Evolutionary conservation across 208 protist genomes (phyloP).

Genomic region (Blastocrithidia nonstop): DNA sequence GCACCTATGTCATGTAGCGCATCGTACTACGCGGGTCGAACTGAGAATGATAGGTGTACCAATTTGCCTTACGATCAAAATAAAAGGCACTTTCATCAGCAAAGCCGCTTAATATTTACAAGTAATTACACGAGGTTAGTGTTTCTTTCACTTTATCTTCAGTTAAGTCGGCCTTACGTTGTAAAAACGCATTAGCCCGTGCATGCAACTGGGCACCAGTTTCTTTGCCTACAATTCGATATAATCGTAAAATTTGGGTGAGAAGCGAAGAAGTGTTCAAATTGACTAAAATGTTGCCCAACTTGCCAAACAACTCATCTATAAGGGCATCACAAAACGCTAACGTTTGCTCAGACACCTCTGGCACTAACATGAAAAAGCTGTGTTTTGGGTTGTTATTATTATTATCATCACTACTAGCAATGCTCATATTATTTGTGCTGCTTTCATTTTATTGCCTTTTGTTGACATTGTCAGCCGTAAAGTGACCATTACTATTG

Average conservation of each 20-base stretch:
- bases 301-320: slow-evolving; percentile 21
- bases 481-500: too few species aligned
- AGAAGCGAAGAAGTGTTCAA: slow-evolving; percentile 51
- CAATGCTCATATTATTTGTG: slow-evolving; percentile 7
- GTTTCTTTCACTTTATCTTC: slow-evolving; percentile 21
- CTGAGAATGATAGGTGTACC: slow-evolving; percentile 21
- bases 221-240: slow-evolving; percentile 53
- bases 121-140: slow-evolving; percentile 56
- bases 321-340: slow-evolving; percentile 34
- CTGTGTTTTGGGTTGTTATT: slow-evolving; percentile 4
- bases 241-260: slow-evolving; percentile 30
- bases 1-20: slow-evolving; percentile 16
- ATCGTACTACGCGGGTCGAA: slow-evolving; percentile 44
- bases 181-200: slow-evolving; percentile 39
- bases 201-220: slow-evolving; percentile 18
- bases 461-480: background rate
- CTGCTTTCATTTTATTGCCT: slow-evolving; percentile 5
- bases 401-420: slow-evolving; percentile 5
- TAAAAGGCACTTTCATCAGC: slow-evolving; percentile 57
- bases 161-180: slow-evolving; percentile 15
- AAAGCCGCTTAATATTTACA: slow-evolving; percentile 56
- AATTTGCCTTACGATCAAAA: slow-evolving; percentile 14
- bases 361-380: slow-evolving; percentile 6
- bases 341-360: slow-evolving; percentile 25
- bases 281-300: slow-evolving; percentile 14